Evolutionary conservation across 495 filamentous ascomycete genomes (phyloP).

Genomic region (Tuber borchii): DNA sequence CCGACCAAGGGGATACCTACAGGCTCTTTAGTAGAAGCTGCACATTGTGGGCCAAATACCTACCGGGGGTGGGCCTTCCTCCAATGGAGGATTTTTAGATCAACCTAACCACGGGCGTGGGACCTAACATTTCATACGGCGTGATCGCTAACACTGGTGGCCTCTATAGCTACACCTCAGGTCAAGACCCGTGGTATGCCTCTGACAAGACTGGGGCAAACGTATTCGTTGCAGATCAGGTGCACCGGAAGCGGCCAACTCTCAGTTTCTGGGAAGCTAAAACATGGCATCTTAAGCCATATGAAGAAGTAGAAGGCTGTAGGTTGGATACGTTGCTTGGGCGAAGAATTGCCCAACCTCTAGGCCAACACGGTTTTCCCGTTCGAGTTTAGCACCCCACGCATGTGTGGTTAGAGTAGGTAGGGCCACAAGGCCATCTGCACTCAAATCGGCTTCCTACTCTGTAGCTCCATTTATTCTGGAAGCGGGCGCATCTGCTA

Average conservation of each 20-base stretch:
- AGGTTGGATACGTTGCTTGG: background rate
- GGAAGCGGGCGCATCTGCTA: background rate
- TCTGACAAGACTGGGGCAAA: background rate
- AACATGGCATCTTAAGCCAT: background rate
- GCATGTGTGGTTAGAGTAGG: background rate
- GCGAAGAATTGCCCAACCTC: background rate
- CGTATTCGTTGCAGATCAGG: background rate
- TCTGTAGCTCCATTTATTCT: background rate
- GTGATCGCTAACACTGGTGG: background rate
- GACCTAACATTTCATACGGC: background rate
- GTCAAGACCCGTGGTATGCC: background rate
- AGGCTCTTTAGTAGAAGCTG: background rate
- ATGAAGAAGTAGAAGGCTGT: background rate
- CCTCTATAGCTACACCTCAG: background rate
- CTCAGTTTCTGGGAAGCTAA: background rate
- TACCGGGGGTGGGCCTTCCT: background rate
- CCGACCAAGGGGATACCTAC: background rate
- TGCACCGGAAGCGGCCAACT: background rate
- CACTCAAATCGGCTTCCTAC: background rate
- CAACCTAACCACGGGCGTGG: too few species aligned
- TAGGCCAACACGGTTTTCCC: background rate
- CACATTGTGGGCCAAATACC: rapidly evolving
- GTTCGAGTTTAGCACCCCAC: background rate
- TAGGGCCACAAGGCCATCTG: background rate
- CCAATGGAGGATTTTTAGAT: background rate